Evolutionary conservation across 2,329 filamentous ascomycete species (phyloP).

Genomic region (Magnaporthiopsis poae): DNA sequence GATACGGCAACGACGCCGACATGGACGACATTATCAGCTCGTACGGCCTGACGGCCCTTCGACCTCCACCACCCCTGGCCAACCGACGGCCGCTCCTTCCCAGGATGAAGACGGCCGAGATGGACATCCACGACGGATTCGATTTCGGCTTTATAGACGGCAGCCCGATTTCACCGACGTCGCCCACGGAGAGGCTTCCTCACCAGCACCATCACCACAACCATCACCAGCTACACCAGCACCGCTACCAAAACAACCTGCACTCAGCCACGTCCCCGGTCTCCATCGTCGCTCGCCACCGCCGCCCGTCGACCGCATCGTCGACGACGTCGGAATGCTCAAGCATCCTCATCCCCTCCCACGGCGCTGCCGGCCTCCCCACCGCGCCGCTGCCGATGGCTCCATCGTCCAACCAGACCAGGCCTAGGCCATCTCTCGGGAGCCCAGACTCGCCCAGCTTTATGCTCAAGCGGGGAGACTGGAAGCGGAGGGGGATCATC

Average conservation of each 20-base stretch:
- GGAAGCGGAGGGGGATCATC: constrained; percentile 27
- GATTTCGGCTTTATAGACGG: constrained; percentile 23
- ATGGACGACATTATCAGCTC: constrained; percentile 4
- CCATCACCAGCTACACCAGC: constrained; percentile 3
- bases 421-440: constrained; percentile 13
- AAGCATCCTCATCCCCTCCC: background rate
- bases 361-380: constrained; percentile 3
- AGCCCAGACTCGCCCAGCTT: constrained; percentile 16
- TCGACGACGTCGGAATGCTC: constrained; percentile 10
- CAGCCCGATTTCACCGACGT: background rate
- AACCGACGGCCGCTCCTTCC: constrained; percentile 2
- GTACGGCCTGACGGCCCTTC: constrained; percentile 5
- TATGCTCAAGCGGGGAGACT: constrained; percentile 24
- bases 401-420: constrained; percentile 7
- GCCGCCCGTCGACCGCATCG: constrained; percentile 10
- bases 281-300: constrained; percentile 12
- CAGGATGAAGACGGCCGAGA: constrained; percentile 8
- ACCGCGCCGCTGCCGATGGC: constrained; percentile 7
- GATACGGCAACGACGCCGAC: constrained; percentile 1
- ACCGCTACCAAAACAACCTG: background rate
- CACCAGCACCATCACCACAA: background rate
- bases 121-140: constrained; percentile 23
- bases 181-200: background rate
- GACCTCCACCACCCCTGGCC: constrained; percentile 11
- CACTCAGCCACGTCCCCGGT: constrained; percentile 6